Conservation (phyloP, 306 rosid species). For the Vigna reflexopilosa region DNA sequence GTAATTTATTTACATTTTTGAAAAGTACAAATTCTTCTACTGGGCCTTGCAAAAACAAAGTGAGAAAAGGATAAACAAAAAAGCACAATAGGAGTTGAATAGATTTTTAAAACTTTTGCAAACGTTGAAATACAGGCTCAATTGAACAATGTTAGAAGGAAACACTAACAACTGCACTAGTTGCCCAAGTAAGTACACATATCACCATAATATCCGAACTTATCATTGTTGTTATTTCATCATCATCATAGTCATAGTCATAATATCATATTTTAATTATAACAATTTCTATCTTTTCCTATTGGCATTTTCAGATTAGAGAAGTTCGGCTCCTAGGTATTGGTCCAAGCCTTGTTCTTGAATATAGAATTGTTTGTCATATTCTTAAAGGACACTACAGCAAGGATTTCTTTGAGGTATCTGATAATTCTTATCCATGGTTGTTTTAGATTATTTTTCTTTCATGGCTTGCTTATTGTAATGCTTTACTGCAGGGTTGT, state of each 20-base stretch:
- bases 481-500: slow-evolving; percentile 74
- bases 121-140: too few species aligned
- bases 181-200: background rate
- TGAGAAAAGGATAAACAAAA: background rate
- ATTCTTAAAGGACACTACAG: slow-evolving; percentile 74
- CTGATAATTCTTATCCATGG: background rate
- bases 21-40: too few species aligned
- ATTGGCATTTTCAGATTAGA: slow-evolving; percentile 62
- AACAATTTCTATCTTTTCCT: background rate
- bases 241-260: background rate
- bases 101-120: background rate
- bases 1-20: too few species aligned
- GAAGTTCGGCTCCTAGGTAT: slow-evolving; percentile 82
- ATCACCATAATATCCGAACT: background rate
- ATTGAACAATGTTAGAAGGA: background rate
- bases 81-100: background rate
- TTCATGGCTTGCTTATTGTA: slow-evolving; percentile 31
- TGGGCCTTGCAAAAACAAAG: background rate
- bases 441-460: slow-evolving; percentile 32
- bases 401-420: slow-evolving; percentile 92
- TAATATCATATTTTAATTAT: background rate
- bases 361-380: slow-evolving; percentile 86
- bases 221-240: background rate
- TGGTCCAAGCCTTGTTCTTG: slow-evolving; percentile 83
- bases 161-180: background rate